Percentiles rank a stretch among this genome's conserved stretches.
Evolutionary conservation across 75 land plant genomes (phyloP).

Genomic region (Adiantum capillusveneris): DNA sequence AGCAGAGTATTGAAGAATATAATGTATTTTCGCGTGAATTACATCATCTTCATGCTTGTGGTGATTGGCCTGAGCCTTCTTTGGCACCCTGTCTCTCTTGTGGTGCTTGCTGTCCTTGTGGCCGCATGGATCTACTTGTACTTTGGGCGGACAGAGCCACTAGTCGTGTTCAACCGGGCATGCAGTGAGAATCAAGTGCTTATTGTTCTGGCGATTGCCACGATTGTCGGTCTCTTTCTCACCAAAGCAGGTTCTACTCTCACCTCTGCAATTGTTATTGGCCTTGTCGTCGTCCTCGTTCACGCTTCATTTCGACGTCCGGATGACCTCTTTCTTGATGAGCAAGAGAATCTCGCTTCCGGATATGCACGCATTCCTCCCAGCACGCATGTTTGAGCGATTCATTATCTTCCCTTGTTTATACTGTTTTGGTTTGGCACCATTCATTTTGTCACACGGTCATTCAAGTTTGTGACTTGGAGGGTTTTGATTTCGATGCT

Average conservation of each 20-base stretch:
- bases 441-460: too few species aligned
- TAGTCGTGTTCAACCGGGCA: conserved; percentile 37
- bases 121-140: conserved; percentile 55
- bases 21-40: conserved; percentile 48
- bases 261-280: conserved; percentile 38
- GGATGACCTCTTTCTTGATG: conserved; percentile 36
- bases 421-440: too few species aligned
- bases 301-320: conserved; percentile 46
- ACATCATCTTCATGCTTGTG: conserved; percentile 36
- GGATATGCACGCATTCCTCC: not conserved
- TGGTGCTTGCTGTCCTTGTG: conserved; percentile 41
- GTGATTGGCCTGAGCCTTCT: conserved; percentile 44
- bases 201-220: conserved; percentile 15
- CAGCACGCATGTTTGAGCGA: not conserved
- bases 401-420: too few species aligned
- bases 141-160: conserved; percentile 61
- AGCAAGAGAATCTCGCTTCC: conserved; percentile 22
- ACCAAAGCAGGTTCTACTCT: conserved; percentile 35
- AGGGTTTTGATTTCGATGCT: too few species aligned
- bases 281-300: conserved; percentile 26
- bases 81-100: conserved; percentile 60
- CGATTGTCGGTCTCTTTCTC: conserved; percentile 29
- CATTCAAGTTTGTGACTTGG: too few species aligned
- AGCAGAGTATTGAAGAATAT: conserved; percentile 23
- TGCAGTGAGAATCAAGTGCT: conserved; percentile 35